Evolutionary conservation across 1,139 yeast species (phyloP), one percentile per base, ranked within the genome.

Genomic region (Wickerhamomyces sp.): DNA sequence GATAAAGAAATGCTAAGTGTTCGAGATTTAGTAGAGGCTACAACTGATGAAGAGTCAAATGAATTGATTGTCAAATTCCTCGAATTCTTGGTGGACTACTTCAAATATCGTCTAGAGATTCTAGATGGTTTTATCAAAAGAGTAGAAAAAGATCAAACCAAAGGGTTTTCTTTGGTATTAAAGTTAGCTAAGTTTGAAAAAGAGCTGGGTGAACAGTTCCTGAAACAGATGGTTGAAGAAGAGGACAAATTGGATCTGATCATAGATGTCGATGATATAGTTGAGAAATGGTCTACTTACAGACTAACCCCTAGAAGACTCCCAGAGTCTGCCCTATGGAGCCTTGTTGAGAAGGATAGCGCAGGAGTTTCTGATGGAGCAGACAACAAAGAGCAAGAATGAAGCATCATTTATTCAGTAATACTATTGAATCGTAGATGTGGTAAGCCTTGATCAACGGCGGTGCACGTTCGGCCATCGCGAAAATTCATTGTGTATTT

Each of bases 211-310:
- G 26, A n/a, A 4, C 39, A 38, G n/a, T 53, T 49, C 41, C 23
- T 27, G 3, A 35, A 44, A 6, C 43, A 41, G 11, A 44, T 43
- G 26, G 36, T 39, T 10, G 42, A 40, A 10, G 52, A 47, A 0
- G 56, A 59, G 9, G 54, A 47, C 2, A 49, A 46, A 40, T 51
- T 54, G 41, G 56, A 55, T 9, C 39, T 62, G 23, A 44, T 62
- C 11, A 30, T 62, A 30, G 58, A 52, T 6, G 54, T 56, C 4
- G 61, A 54, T 7, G 61, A 58, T 10, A 41, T 54, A 29, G 57
- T 58, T 18, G 60, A 54, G 2, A 65, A 56, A 13, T 64, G 66
- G 66, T 29, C 56, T n/a, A 53, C 53, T 4, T 56, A 52, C 34
- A 51, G 58, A 46, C 34, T 51, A 29, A 39, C 46, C 18, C 58